Evolutionary conservation across 768 basidiomycete genomes (phyloP).

Genomic region (Mycena albidolilacea): DNA sequence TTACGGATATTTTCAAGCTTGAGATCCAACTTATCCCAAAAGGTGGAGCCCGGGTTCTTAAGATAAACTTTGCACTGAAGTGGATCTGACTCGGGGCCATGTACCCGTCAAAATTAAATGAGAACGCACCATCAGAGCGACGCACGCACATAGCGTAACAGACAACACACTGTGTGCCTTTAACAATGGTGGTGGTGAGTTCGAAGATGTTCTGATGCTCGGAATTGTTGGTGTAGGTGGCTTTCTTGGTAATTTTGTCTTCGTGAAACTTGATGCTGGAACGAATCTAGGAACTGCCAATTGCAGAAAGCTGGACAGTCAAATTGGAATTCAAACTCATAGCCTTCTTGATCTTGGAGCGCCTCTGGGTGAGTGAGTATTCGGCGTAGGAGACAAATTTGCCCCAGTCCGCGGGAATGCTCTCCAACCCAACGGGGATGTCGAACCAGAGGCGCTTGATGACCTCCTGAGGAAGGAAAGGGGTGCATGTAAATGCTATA

Average conservation of each 20-base stretch:
- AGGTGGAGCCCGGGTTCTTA: neutral
- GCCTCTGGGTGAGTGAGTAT: slow-evolving; percentile 1
- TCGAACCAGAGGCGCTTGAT: neutral
- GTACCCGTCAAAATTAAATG: neutral
- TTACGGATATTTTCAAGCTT: neutral
- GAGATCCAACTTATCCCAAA: slow-evolving; percentile 12
- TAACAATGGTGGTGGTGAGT: neutral
- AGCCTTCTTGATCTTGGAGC: neutral
- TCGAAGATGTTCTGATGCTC: slow-evolving; percentile 3
- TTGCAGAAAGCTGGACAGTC: slow-evolving; percentile 12
- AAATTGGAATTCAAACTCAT: neutral
- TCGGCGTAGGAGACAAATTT: neutral
- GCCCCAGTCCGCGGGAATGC: neutral
- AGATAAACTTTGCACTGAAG: slow-evolving; percentile 3
- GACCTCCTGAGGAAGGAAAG: neutral
- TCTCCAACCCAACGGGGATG: neutral
- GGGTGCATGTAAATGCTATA: neutral
- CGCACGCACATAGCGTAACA: neutral
- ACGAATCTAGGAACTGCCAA: neutral
- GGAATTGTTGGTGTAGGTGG: neutral
- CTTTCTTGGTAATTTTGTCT: neutral
- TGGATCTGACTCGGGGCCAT: neutral
- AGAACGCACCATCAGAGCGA: neutral
- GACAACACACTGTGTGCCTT: neutral
- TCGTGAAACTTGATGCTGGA: neutral